Conservation (phyloP, 2,329 filamentous ascomycete genomes). For the Arthrobotrys iridis region DNA sequence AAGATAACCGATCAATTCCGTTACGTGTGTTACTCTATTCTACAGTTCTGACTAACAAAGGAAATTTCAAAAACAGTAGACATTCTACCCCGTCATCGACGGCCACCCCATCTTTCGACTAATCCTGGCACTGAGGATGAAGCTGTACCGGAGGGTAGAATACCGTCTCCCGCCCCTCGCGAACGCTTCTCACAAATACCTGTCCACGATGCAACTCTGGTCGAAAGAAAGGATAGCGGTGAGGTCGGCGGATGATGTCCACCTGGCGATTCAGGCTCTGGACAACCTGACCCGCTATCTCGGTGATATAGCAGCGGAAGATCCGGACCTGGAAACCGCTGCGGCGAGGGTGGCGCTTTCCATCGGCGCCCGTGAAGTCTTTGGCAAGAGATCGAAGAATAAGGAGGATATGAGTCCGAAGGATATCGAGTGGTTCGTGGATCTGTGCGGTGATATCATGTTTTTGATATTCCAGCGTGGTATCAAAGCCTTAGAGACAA, state of each 20-base stretch:
- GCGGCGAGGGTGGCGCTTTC: neutral
- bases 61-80: neutral
- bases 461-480: conserved; percentile 1
- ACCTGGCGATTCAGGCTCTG: neutral
- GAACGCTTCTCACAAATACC: neutral
- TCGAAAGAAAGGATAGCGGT: neutral
- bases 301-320: neutral
- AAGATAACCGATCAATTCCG: too few species aligned
- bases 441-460: conserved; percentile 4
- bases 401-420: neutral
- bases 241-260: neutral
- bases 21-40: neutral
- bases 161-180: neutral
- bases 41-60: neutral
- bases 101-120: neutral
- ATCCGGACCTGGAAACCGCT: neutral
- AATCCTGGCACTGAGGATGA: neutral
- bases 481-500: too few species aligned
- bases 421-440: neutral
- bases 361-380: neutral
- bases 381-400: too few species aligned
- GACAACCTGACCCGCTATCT: neutral
- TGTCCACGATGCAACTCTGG: neutral
- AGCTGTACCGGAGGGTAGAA: neutral
- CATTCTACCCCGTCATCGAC: neutral